Base-by-base conservation (phyloP, 2,329 filamentous ascomycete genomes). In the Paecilomyces variotii region DNA sequence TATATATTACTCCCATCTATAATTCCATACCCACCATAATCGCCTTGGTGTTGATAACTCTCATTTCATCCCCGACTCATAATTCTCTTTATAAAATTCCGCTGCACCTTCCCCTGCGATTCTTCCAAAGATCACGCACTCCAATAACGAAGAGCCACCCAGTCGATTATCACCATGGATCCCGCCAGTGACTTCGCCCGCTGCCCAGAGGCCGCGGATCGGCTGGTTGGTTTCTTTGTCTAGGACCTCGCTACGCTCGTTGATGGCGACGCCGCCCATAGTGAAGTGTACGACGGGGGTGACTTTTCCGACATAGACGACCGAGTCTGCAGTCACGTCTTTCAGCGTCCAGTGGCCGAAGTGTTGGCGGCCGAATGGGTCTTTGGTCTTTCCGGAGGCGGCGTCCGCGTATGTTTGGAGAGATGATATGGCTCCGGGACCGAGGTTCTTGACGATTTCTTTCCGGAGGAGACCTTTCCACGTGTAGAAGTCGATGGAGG, bases 211-310 rank as follows among this genome's bases (percentile, higher is more conserved):
- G 0, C 85, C 84, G 2, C 75, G 66, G 34, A 87, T 82, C 0
- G 78, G 77, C 32, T 67, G 67, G 11, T 76, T 68, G 6, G 24
- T 28, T 2, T 72, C 66, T 6, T 67, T 66, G 4, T 74, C 70
- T 11, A 87, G 64, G 0, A 87, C 79, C 61, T 81, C 78, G 0
- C 79, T 77, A 52, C 78, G 73, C 5, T 80, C 73, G 63, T 84
- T 81, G 62, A 87, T 83, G 2, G 80, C 74, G 0, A 81, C 84
- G 0, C 85, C 85, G 3, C 85, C 85, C 85, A 87, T 87, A 1
- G 85, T 87, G 64, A 87, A 87, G 65, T 87, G 85, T 1, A 84
- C 78, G 0, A 87, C 82, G 0, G 85, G 85, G 3, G 85, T 87
- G 0, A 87, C 82, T 1, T 69, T 77, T 0, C 84, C 85, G 0